Base-by-base conservation (phyloP, 495 filamentous ascomycete species). In the Zalerion maritima region DNA sequence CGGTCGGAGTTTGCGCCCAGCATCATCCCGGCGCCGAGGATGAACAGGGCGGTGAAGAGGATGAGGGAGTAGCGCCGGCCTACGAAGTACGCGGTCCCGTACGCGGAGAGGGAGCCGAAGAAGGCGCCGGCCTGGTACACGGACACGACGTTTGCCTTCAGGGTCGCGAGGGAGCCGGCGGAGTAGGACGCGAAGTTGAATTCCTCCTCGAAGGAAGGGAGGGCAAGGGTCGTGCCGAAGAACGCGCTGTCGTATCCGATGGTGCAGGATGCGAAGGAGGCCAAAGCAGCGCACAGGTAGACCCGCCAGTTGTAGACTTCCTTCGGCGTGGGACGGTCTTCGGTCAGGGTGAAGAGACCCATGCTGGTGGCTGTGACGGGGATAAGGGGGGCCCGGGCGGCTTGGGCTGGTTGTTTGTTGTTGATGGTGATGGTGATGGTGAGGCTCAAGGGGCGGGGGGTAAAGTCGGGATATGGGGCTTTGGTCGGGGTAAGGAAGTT, bases 241-340 rank as follows among this genome's bases (percentile, higher is more conserved):
- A 81, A 81, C 31, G 73, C 69, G 33, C 62, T 67, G 38, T 77
- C 74, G 45, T 78, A 81, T 20, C 77, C 75, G 40, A 76, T 79
- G 68, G 71, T 78, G 36, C 72, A 74, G 37, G 75, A 69, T 37
- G 73, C 75, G 37, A 75, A 78, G 21, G 71, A 73, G 17, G 75
- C 74, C 21, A 78, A 57, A 16, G 58, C 52, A 4, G 74, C 72
- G 25, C 62, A 69, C 13, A 55, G 46, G 39, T 77, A 82, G 25
- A 82, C 64, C 21, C 73, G 58, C 75, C 75, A 82, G 56, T 82
- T 82, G 65, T 81, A 82, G 40, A 82, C 77, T 24, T 60, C 55
- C 32, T 55, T 52, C 1, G 73, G 73, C 41, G 75, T 76, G 17
- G 72, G 70, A 46, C 70, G 49, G 44, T 80, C 74, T 49, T 80